Evolutionary conservation across 192 early-diverging fungal genomes (phyloP).

Genomic region (Coemansia sp.): DNA sequence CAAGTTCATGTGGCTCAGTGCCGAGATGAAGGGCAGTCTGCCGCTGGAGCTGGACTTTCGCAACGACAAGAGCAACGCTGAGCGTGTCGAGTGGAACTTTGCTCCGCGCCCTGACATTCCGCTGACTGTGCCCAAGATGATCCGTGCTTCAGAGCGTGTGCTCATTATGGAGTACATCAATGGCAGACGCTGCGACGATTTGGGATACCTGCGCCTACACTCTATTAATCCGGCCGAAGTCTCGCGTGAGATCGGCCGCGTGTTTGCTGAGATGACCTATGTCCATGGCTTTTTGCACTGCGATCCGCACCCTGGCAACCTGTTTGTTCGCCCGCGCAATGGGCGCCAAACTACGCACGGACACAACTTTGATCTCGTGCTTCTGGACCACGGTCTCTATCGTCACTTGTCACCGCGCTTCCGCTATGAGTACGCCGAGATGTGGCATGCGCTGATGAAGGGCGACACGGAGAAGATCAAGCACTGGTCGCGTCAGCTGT

Average conservation of each 20-base stretch:
- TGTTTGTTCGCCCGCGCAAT: conserved; percentile 69
- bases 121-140: conserved; percentile 78
- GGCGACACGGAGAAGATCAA: conserved; percentile 78
- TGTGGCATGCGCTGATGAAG: conserved; percentile 84
- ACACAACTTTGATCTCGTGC: conserved; percentile 86
- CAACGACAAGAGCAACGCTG: conserved; percentile 78
- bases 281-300: conserved; percentile 86
- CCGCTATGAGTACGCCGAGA: conserved; percentile 82
- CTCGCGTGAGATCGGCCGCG: conserved; percentile 72
- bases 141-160: conserved; percentile 76
- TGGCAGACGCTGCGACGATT: conserved; percentile 79
- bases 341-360: conserved; percentile 49
- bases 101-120: conserved; percentile 45
- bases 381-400: conserved; percentile 92
- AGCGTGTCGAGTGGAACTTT: conserved; percentile 69
- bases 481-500: conserved; percentile 65
- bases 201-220: conserved; percentile 69
- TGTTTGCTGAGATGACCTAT: conserved; percentile 92
- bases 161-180: conserved; percentile 87
- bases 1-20: conserved; percentile 86
- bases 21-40: conserved; percentile 83
- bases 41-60: conserved; percentile 89
- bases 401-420: conserved; percentile 72
- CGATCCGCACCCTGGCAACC: conserved; percentile 94
- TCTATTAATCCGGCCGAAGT: conserved; percentile 77